Evolutionary conservation across 2,329 filamentous ascomycete species (phyloP), one percentile per base, ranked within the genome.

Genomic region (Hypoxylon sp.): DNA sequence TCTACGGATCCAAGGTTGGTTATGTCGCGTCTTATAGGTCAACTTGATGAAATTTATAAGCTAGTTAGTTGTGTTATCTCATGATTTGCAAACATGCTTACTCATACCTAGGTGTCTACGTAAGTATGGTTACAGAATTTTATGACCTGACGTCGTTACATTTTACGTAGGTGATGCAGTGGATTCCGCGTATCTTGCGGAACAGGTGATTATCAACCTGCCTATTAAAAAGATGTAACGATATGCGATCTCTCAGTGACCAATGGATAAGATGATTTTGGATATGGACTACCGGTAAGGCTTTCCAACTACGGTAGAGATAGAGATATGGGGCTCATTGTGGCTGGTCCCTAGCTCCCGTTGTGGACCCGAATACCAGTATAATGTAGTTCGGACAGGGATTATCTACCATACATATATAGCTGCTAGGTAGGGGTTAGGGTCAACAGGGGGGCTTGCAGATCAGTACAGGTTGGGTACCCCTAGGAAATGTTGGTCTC

Each of bases 201-300:
- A 29, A 57, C 53, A 57, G 39, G 39, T 47, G 53, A 57, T 57
- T 57, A 6, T 57, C 17, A 33, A 57, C 53, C 31, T 47, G 47
- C 53, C 44, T 47, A 48, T 37, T 48, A 17, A 22, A 29, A 3
- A 35, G 17, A 58, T 8, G 29, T 37, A 35, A 31, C 22, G 33
- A 58, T 35, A 48, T 62, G 51, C 59, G 42, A 62, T 48, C 59
- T 19, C 35, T 19, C 24, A 62, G 47, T 24, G n/a, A 5, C 51
- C 42, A 22, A 54, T 42, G 33, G 33, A 63, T 55, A 63, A 50
- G 29, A 13, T 31, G 46, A 24, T 14, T 48, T 26, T 26, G 8
- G 11, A 24, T 50, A 33, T 55, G 29, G 26, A 33, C 59, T 62
- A 55, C 59, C 51, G 51, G 52, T 50, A 35, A 42, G 29, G 51